A percentile compares a stretch with the other conserved stretches of the same genome.
Conservation (phyloP, 2,329 filamentous ascomycete genomes). For the Dryadomyces quercus-mongolicae region DNA sequence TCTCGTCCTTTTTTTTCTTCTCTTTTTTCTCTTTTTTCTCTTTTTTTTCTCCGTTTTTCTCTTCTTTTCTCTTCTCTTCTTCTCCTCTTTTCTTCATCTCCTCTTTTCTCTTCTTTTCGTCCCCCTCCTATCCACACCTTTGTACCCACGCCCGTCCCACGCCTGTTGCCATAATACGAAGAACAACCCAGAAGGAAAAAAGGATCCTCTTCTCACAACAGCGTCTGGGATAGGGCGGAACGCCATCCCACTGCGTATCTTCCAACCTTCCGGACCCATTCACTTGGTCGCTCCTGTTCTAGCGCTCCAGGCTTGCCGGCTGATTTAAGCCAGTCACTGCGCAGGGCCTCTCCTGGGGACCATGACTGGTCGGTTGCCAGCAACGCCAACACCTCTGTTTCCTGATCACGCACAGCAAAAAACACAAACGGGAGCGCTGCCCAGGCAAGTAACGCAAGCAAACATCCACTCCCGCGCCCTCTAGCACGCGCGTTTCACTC, state of each 20-base stretch:
- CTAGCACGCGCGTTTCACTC: neutral
- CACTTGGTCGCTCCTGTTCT: constrained; percentile 11
- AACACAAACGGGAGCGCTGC: neutral
- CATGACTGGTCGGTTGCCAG: constrained; percentile 24
- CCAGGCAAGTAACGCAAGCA: neutral
- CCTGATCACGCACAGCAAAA: constrained; percentile 14
- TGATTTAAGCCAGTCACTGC: constrained; percentile 23
- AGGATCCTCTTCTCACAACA: neutral
- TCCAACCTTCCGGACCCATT: neutral
- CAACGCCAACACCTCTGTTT: constrained; percentile 12
- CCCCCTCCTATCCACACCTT: neutral
- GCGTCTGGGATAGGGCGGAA: neutral
- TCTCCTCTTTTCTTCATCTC: neutral
- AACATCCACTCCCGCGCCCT: neutral
- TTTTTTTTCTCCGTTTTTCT: neutral
- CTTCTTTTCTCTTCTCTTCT: neutral
- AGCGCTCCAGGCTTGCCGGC: constrained; percentile 18
- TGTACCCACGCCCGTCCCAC: neutral
- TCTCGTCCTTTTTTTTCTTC: neutral
- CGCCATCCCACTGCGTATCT: neutral
- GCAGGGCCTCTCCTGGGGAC: constrained; percentile 20
- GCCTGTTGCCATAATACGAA: neutral
- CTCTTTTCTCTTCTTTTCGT: neutral
- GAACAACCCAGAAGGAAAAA: neutral
- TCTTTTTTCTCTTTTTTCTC: neutral